Evolutionary conservation across 306 rosid species (phyloP).

Genomic region (Abrus precatorius): DNA sequence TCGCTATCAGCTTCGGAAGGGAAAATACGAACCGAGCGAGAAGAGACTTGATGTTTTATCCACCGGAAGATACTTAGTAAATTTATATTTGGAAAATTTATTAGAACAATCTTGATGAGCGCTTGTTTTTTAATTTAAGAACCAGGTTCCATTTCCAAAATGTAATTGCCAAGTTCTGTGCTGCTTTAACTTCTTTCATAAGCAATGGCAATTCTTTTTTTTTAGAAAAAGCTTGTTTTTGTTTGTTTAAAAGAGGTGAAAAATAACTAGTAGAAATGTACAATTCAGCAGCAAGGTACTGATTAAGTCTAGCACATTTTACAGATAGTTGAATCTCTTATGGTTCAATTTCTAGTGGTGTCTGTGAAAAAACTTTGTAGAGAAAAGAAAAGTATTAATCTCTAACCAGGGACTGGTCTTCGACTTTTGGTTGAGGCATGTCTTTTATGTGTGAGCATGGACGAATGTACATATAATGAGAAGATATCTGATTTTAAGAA

Average conservation of each 20-base stretch:
- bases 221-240: neutral
- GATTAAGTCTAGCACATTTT: no score
- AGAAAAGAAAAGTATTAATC: no score
- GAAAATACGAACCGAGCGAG: conserved; percentile 93
- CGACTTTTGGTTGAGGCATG: no score
- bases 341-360: no score
- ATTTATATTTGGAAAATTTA: conserved; percentile 77
- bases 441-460: no score
- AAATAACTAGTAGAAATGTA: neutral
- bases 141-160: conserved; percentile 27
- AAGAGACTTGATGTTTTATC: conserved; percentile 94
- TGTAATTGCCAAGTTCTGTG: conserved; percentile 39
- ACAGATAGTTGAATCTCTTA: no score
- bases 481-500: no score
- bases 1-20: conserved; percentile 93
- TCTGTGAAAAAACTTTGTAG: no score
- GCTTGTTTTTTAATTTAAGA: neutral
- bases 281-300: neutral
- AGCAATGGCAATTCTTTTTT: neutral
- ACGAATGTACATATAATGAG: no score
- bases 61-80: conserved; percentile 89
- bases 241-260: neutral
- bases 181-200: conserved; percentile 13
- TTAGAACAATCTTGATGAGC: conserved; percentile 79
- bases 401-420: no score